Base-by-base conservation (phyloP, 345 rosid genomes). In the Mercurialis annua region DNA sequence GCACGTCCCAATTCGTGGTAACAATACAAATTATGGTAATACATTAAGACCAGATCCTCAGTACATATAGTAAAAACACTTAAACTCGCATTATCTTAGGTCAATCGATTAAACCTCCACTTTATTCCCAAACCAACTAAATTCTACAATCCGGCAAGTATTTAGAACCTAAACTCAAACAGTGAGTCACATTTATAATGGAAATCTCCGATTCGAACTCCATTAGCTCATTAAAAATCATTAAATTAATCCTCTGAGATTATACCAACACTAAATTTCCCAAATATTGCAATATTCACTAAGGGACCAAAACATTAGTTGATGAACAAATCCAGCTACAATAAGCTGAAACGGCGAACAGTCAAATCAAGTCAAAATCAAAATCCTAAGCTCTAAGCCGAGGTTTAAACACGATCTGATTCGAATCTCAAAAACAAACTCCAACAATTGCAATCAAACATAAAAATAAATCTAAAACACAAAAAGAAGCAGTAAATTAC, bases 391-490 rank as follows among this genome's bases (percentile, higher is more conserved):
- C 10, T 57, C 48, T 59, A 29, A 65, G 48, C 55, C 20, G 40
- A 59, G 14, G n/a, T 27, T 23, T 48, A 38, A 51, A 66, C 33
- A 42, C 57, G 66, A 79, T 65, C 75, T 51, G 59, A 48, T 52
- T 46, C 43, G 21, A n/a, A n/a, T n/a, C n/a, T n/a, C n/a, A n/a
- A n/a, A 64, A 71, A 42, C 38, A 34, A 31, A 49, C 18, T 15
- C n/a, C n/a, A n/a, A n/a, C n/a, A 48, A 62, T 51, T 4, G 6
- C 17, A 63, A 27, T 43, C 54, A 53, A 72, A 63, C 20, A 1
- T 40, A 56, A 64, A 68, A 46, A 10, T 36, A 55, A 29, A 12
- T 55, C 27, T 21, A 26, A 12, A 12, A 12, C 26, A 30, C n/a
- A 31, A 26, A 14, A 53, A 43, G 6, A 24, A 24, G 10, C 2